These are phyloP conservation scores for Porphyrellus cyaneotinctus DNA, from an alignment of 768 basidiomycete species.

Conservation along the genomic window DNA sequence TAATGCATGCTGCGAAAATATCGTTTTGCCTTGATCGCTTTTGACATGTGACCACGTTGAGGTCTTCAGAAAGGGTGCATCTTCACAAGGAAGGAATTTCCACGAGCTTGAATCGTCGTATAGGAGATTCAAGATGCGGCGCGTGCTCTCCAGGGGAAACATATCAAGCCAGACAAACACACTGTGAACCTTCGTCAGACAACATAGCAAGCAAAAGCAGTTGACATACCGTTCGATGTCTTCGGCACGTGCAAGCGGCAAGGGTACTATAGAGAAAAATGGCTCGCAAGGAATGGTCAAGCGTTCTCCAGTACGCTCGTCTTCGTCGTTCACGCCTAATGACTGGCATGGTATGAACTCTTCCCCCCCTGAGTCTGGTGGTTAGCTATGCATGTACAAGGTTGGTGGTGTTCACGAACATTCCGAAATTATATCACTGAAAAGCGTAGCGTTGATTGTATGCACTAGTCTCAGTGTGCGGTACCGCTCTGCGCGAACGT, in stretches of 20 bases:
- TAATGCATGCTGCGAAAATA: constrained; percentile 15
- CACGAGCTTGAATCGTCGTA: constrained; percentile 29
- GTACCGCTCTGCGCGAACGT: constrained; percentile 45
- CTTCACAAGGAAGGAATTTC: constrained; percentile 25
- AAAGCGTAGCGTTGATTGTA: constrained; percentile 24
- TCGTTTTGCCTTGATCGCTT: constrained; percentile 11
- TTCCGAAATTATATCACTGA: constrained; percentile 32
- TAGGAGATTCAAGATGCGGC: constrained; percentile 36
- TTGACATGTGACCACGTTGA: constrained; percentile 25
- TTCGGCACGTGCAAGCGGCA: constrained; percentile 35
- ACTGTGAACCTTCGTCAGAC: constrained; percentile 27
- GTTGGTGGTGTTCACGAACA: constrained; percentile 33
- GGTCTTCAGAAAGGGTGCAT: constrained; percentile 23
- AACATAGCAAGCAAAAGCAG: background rate
- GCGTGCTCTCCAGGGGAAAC: constrained; percentile 49
- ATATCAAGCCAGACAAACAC: constrained; percentile 47
- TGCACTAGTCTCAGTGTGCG: constrained; percentile 51
- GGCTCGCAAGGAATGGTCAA: constrained; percentile 44
- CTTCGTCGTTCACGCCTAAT: constrained; percentile 36
- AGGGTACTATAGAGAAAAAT: constrained; percentile 33
- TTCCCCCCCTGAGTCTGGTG: constrained; percentile 35
- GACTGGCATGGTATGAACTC: constrained; percentile 34
- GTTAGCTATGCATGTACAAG: constrained; percentile 3
- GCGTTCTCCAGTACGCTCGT: constrained; percentile 37
- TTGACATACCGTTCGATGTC: constrained; percentile 41